phyloP scores from a whole-genome alignment of 2,329 filamentous ascomycete species.

The Neonectria neomacrospora region DNA sequence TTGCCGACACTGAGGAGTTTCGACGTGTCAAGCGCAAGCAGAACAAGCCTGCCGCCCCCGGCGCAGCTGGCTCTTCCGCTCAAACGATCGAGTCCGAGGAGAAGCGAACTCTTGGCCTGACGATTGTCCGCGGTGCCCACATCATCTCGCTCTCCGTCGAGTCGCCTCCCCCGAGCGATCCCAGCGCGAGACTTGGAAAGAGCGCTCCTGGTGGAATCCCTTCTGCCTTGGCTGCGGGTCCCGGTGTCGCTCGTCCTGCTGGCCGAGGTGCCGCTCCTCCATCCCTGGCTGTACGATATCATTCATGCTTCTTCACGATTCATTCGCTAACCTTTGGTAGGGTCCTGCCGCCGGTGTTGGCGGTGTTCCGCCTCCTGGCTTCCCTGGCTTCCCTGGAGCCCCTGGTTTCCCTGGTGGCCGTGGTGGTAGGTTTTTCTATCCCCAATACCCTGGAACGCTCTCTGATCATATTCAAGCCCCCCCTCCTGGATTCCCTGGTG shows the following conservation, averaged over 20 bases:
- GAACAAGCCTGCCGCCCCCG: slow-evolving; percentile 75
- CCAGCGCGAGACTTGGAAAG: slow-evolving; percentile 87
- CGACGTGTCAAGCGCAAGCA: slow-evolving; percentile 88
- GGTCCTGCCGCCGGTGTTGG: slow-evolving; percentile 90
- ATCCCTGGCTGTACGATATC: slow-evolving; percentile 75
- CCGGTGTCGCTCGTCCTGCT: slow-evolving; percentile 90
- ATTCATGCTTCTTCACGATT: neutral
- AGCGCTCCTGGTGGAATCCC: slow-evolving; percentile 74
- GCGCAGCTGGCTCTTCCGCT: slow-evolving; percentile 68
- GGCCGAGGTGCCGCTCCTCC: slow-evolving; percentile 80
- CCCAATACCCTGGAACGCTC: slow-evolving; percentile 7
- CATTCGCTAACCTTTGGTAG: slow-evolving; percentile 50
- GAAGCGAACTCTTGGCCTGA: slow-evolving; percentile 95
- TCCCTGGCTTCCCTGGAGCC: slow-evolving; percentile 65
- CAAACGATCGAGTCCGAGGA: slow-evolving; percentile 90
- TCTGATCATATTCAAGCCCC: slow-evolving; percentile 54
- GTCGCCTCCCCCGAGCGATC: slow-evolving; percentile 93
- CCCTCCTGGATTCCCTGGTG: slow-evolving; percentile 60
- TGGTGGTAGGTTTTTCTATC: slow-evolving; percentile 60
- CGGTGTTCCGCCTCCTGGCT: slow-evolving; percentile 70
- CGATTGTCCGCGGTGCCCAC: slow-evolving; percentile 92
- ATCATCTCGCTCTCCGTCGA: slow-evolving; percentile 96
- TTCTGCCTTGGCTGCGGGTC: slow-evolving; percentile 80
- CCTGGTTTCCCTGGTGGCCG: slow-evolving; percentile 59
- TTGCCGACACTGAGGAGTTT: slow-evolving; percentile 98